Evolutionary conservation across 176 grass and related monocot genomes (phyloP).

Genomic region (Oryza meridionalis): DNA sequence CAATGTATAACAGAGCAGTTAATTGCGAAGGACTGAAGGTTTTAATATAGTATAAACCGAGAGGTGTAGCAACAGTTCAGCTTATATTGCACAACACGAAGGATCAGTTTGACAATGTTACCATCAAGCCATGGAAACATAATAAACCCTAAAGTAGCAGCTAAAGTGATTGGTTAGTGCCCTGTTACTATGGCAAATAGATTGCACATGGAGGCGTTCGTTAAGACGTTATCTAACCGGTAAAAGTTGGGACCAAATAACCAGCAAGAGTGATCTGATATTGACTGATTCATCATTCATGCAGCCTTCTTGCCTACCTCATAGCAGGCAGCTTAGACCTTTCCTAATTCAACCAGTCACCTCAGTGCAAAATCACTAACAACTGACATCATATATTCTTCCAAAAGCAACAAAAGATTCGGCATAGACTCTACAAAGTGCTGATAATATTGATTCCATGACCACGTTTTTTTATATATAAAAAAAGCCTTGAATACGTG

Average conservation of each 20-base stretch:
- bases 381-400: neutral
- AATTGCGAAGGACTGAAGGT: neutral
- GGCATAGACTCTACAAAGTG: neutral
- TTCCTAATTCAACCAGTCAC: slow-evolving; percentile 7
- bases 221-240: neutral
- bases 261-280: neutral
- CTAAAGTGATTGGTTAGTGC: neutral
- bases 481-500: neutral
- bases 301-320: neutral
- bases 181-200: neutral
- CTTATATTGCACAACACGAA: neutral
- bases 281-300: neutral
- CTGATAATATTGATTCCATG: neutral
- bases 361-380: neutral
- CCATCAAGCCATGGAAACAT: neutral
- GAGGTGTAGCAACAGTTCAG: neutral
- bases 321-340: neutral
- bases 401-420: neutral
- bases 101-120: neutral
- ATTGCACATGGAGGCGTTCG: neutral
- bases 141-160: slow-evolving; percentile 1
- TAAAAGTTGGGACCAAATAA: neutral
- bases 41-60: slow-evolving; percentile 1
- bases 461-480: neutral
- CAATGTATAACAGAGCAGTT: neutral